Conservation (phyloP, 2,329 filamentous ascomycete species). For the Dactylellina cionopaga region DNA sequence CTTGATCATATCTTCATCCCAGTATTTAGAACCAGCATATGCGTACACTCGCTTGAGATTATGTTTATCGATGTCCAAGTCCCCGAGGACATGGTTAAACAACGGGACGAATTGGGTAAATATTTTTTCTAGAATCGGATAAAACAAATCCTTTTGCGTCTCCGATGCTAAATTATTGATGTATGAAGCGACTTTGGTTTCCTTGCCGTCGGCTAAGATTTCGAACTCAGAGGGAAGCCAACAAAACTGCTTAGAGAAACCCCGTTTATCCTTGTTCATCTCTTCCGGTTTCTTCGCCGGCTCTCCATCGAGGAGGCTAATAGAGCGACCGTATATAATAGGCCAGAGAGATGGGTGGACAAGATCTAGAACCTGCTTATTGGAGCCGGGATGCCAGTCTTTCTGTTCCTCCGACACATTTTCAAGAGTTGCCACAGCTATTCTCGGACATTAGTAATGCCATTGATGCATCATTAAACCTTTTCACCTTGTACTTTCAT, state of each 20-base stretch:
- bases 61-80: slow-evolving; percentile 17
- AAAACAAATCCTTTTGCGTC: slow-evolving; percentile 39
- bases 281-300: not conserved
- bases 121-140: slow-evolving; percentile 44
- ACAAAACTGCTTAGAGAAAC: slow-evolving; percentile 35
- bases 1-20: slow-evolving; percentile 10
- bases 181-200: slow-evolving; percentile 42
- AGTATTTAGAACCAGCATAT: not conserved
- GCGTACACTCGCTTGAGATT: slow-evolving; percentile 13
- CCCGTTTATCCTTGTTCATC: not conserved
- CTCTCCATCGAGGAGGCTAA: slow-evolving; percentile 1
- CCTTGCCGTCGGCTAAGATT: slow-evolving; percentile 30
- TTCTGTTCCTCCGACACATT: slow-evolving; percentile 64
- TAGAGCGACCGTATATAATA: slow-evolving; percentile 64
- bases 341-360: slow-evolving; percentile 74
- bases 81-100: slow-evolving; percentile 45
- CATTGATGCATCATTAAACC: not conserved
- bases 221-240: slow-evolving; percentile 51
- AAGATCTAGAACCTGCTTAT: slow-evolving; percentile 69
- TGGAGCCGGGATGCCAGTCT: slow-evolving; percentile 72
- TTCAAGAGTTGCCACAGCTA: slow-evolving; percentile 65
- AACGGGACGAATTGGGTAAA: slow-evolving; percentile 48
- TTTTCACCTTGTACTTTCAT: no score
- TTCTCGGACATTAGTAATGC: not conserved
- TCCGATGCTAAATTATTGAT: slow-evolving; percentile 40